phyloP scores from a whole-genome alignment of 768 basidiomycete genomes.

The Steccherinum ochraceum region DNA sequence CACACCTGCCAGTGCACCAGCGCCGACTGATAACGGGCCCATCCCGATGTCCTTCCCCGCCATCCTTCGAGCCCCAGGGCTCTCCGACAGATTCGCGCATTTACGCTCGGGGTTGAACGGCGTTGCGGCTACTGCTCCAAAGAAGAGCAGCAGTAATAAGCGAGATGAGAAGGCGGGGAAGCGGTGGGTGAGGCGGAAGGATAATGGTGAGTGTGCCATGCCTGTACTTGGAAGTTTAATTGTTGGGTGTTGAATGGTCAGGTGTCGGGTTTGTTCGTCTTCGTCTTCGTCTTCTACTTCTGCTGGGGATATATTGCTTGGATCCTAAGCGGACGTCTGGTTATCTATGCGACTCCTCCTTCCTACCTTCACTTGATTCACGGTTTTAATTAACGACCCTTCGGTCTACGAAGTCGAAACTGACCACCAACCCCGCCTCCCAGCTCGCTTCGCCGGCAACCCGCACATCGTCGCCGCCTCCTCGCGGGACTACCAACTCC shows the following conservation, averaged over 20 bases:
- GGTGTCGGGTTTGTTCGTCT: no score
- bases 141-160: slow-evolving; percentile 28
- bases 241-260: no score
- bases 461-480: slow-evolving; percentile 64
- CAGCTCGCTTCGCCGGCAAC: slow-evolving; percentile 69
- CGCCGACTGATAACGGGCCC: slow-evolving; percentile 19
- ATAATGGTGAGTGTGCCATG: no score
- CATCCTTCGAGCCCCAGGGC: slow-evolving; percentile 52
- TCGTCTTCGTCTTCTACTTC: neutral
- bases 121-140: slow-evolving; percentile 14
- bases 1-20: neutral
- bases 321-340: no score
- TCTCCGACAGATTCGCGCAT: slow-evolving; percentile 48
- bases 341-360: no score
- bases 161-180: slow-evolving; percentile 69
- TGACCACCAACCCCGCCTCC: slow-evolving; percentile 2
- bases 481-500: slow-evolving; percentile 45
- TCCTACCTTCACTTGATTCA: no score
- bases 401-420: no score
- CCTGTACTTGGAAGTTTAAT: no score
- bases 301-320: neutral
- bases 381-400: no score
- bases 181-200: slow-evolving; percentile 68
- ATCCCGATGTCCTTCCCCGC: slow-evolving; percentile 68
- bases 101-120: slow-evolving; percentile 32